phyloP scores from a whole-genome alignment of 805 yeast genomes.

The Candida boidinii region DNA sequence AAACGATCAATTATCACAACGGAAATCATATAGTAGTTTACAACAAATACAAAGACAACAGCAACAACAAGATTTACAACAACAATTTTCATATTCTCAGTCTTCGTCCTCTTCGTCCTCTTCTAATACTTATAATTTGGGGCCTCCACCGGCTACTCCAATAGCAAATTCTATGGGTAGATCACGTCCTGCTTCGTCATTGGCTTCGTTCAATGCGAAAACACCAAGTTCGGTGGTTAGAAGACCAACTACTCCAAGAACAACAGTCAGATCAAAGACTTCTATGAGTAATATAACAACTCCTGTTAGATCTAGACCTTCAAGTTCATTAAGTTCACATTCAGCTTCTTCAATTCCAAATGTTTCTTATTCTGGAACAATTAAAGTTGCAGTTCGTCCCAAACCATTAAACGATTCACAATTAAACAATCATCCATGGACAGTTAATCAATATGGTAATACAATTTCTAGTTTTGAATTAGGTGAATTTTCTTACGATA shows the following conservation, averaged over 20 bases:
- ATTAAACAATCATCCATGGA: slow-evolving; percentile 29
- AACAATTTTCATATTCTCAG: no score
- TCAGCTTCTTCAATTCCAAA: slow-evolving; percentile 2
- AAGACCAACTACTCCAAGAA: slow-evolving; percentile 12
- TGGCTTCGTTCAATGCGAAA: slow-evolving; percentile 4
- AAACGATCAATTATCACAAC: neutral
- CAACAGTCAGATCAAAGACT: slow-evolving; percentile 12
- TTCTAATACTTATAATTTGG: no score
- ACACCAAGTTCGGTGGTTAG: slow-evolving; percentile 11
- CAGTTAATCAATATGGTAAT: slow-evolving; percentile 28
- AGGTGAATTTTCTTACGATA: slow-evolving; percentile 68
- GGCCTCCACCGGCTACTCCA: slow-evolving; percentile 9
- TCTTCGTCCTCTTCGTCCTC: no score
- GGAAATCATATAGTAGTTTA: slow-evolving; percentile 4
- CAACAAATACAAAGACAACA: neutral
- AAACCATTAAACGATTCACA: slow-evolving; percentile 39
- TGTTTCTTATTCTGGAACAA: slow-evolving; percentile 53
- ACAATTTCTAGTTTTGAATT: slow-evolving; percentile 42
- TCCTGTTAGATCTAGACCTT: slow-evolving; percentile 13
- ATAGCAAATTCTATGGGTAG: slow-evolving; percentile 6
- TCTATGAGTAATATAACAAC: slow-evolving; percentile 12
- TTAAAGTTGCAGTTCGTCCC: slow-evolving; percentile 71
- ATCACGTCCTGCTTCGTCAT: slow-evolving; percentile 11
- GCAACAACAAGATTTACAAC: no score
- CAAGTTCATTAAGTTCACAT: slow-evolving; percentile 12